phyloP scores from a whole-genome alignment of 305 asterid species.

The Fraxinus paxiana region DNA sequence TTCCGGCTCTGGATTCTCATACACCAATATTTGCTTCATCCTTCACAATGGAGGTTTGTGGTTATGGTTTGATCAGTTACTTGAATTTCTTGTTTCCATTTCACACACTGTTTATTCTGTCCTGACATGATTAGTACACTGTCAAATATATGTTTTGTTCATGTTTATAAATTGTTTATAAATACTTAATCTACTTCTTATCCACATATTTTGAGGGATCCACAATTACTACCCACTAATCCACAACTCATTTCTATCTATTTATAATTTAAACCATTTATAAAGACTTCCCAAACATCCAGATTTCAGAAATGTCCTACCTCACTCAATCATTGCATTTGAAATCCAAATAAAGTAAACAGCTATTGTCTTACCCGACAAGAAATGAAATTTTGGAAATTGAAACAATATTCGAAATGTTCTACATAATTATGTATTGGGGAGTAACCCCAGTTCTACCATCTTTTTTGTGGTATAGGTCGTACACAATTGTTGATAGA shows the following conservation, averaged over 20 bases:
- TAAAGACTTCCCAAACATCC: neutral
- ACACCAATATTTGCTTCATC: conserved; percentile 95
- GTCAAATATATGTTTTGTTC: neutral
- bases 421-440: conserved; percentile 5
- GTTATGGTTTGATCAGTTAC: conserved; percentile 12
- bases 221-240: neutral
- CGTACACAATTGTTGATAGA: neutral
- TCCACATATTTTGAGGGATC: neutral
- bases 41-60: conserved; percentile 92
- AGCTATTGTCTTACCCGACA: conserved; percentile 1
- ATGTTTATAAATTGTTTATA: neutral
- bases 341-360: neutral
- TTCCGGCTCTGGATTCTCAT: conserved; percentile 85
- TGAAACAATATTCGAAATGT: conserved; percentile 6
- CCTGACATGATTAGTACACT: conserved; percentile 4
- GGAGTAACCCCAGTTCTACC: neutral
- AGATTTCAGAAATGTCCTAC: neutral
- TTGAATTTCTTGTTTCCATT: conserved; percentile 9
- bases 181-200: neutral
- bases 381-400: conserved; percentile 19
- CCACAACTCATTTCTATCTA: neutral
- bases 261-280: neutral
- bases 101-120: conserved; percentile 1
- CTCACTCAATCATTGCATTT: conserved; percentile 3
- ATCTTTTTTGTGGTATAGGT: neutral